These are phyloP conservation scores for Tephrocybe sp. DNA, from an alignment of 768 basidiomycete genomes.

Conservation along the genomic window DNA sequence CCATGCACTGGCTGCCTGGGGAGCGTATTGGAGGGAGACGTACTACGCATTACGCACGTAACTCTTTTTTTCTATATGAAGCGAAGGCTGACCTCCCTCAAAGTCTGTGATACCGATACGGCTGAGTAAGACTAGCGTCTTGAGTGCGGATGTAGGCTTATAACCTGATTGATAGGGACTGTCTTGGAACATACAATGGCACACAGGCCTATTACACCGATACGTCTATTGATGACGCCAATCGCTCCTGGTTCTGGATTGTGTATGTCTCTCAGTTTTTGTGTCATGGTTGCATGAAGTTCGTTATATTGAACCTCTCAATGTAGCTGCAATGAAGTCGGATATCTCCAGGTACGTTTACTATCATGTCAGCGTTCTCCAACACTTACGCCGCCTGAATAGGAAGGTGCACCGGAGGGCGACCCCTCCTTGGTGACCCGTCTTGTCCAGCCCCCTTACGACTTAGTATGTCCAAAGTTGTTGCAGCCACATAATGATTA, in stretches of 20 bases:
- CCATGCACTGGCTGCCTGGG: constrained; percentile 63
- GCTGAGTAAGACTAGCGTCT: constrained; percentile 41
- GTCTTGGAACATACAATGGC: constrained; percentile 42
- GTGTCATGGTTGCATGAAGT: not conserved
- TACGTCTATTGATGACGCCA: constrained; percentile 50
- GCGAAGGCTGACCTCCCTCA: not conserved
- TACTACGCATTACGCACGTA: constrained; percentile 47
- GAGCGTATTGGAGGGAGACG: constrained; percentile 50
- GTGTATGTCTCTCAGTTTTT: constrained; percentile 52
- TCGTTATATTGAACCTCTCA: not conserved
- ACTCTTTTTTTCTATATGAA: not conserved
- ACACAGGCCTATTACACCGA: constrained; percentile 49
- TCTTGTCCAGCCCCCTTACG: constrained; percentile 53
- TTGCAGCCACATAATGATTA: not conserved
- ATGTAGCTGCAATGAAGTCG: constrained; percentile 67
- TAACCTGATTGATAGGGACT: constrained; percentile 27
- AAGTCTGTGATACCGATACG: constrained; percentile 52
- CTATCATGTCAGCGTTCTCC: not conserved
- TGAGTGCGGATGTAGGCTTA: not conserved
- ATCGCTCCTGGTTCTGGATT: constrained; percentile 73
- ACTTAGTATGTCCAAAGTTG: constrained; percentile 38
- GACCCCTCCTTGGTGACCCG: constrained; percentile 51
- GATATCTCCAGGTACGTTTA: constrained; percentile 47
- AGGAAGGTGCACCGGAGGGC: constrained; percentile 43
- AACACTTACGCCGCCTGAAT: not conserved